Conservation (phyloP, 2,329 filamentous ascomycete genomes). For the Clonostachys chloroleuca region DNA sequence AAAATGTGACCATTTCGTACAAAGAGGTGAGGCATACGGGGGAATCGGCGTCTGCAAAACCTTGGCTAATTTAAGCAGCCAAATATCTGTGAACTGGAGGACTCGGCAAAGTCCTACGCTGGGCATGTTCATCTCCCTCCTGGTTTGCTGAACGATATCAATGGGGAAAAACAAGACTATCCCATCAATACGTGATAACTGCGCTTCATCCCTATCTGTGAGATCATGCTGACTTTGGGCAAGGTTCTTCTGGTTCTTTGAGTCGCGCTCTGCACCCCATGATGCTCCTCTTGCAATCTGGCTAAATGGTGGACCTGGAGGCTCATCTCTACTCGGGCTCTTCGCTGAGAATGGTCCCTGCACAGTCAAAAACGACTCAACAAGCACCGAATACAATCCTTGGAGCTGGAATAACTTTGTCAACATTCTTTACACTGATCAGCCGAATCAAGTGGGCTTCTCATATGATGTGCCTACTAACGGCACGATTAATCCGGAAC, state of each 20-base stretch:
- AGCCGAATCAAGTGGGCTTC: conserved; percentile 64
- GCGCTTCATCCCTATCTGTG: background rate
- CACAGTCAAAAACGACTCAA: conserved; percentile 39
- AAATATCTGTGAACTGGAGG: conserved; percentile 52
- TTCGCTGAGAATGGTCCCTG: conserved; percentile 57
- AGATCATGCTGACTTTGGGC: background rate
- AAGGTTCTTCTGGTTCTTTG: conserved; percentile 46
- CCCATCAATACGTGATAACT: conserved; percentile 37
- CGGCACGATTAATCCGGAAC: conserved; percentile 29
- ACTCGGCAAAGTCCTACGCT: conserved; percentile 59
- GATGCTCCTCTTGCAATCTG: conserved; percentile 50
- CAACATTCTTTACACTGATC: conserved; percentile 51
- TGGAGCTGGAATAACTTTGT: conserved; percentile 60
- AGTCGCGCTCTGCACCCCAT: conserved; percentile 30
- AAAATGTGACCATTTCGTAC: conserved; percentile 57
- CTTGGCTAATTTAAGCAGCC: conserved; percentile 26
- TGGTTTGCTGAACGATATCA: conserved; percentile 20
- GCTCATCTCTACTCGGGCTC: conserved; percentile 58
- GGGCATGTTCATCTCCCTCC: conserved; percentile 58
- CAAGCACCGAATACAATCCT: conserved; percentile 47
- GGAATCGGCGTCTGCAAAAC: conserved; percentile 13
- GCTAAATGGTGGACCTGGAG: conserved; percentile 62
- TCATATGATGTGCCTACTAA: conserved; percentile 64
- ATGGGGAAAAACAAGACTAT: conserved; percentile 40
- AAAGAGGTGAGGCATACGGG: conserved; percentile 34